Conservation (phyloP, 176 grass and related monocot genomes). For the Rhynchospora tenuis region DNA sequence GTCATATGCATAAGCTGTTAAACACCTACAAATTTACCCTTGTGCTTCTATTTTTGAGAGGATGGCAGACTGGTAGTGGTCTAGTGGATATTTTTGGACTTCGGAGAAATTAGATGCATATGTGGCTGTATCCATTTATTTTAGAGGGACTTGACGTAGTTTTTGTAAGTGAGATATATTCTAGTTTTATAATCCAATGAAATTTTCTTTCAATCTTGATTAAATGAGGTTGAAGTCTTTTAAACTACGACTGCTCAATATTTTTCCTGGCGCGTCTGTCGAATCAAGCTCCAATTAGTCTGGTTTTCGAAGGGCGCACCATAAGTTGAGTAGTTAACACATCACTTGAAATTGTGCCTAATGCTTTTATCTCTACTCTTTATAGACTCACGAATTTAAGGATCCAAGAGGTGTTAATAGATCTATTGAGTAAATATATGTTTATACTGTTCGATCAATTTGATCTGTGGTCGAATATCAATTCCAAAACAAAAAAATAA, state of each 20-base stretch:
- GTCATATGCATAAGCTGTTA: neutral
- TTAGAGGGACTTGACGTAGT: neutral
- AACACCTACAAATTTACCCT: neutral
- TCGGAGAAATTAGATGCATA: conserved; percentile 2
- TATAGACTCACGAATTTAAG: too few species aligned
- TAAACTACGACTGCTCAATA: neutral
- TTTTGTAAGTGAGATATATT: neutral
- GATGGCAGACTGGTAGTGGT: neutral
- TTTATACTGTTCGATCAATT: too few species aligned
- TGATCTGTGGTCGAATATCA: too few species aligned
- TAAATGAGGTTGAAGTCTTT: neutral
- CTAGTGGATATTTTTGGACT: neutral
- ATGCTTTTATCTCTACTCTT: too few species aligned
- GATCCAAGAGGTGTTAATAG: too few species aligned
- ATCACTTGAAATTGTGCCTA: too few species aligned
- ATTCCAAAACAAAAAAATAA: too few species aligned
- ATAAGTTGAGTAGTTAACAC: too few species aligned
- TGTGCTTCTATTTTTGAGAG: neutral
- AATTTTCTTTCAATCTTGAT: neutral
- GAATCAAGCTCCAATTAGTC: too few species aligned
- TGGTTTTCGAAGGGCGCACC: too few species aligned
- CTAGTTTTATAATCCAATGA: neutral
- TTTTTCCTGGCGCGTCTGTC: too few species aligned
- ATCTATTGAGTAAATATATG: too few species aligned
- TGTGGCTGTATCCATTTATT: neutral